These are phyloP conservation scores for Ettlia oleoabundans DNA, from an alignment of 139 green algal genomes.

Conservation along the genomic window DNA sequence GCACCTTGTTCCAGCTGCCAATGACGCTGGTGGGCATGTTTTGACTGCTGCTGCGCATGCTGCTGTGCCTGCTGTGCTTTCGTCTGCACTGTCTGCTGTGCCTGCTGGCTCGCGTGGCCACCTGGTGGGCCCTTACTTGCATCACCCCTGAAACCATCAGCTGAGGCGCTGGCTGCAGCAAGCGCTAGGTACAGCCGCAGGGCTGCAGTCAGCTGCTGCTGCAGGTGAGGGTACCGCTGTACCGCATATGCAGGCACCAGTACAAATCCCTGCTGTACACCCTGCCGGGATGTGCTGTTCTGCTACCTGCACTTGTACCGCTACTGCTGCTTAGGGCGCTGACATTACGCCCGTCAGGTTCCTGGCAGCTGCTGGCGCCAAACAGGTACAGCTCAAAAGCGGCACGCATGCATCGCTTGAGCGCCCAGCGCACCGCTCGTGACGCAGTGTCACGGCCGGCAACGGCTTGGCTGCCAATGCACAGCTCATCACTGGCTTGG, in stretches of 20 bases:
- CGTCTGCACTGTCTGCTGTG: background rate
- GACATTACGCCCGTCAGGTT: no score
- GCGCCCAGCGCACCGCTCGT: conserved; percentile 18
- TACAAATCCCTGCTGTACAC: conserved; percentile 5
- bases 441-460: no score
- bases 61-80: background rate
- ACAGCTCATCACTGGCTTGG: no score
- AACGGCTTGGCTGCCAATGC: no score
- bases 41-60: background rate
- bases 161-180: background rate
- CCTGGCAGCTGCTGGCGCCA: background rate
- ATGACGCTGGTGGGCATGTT: background rate
- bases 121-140: no score
- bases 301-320: background rate
- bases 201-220: background rate
- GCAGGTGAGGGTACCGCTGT: background rate
- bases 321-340: background rate
- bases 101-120: background rate
- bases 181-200: background rate
- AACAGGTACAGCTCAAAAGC: background rate
- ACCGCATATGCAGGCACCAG: conserved; percentile 5
- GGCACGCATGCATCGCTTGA: conserved; percentile 20
- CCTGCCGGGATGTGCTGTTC: background rate
- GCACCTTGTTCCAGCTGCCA: background rate
- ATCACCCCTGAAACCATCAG: no score